phyloP scores from a whole-genome alignment of 2,329 filamentous ascomycete species.

The Colletotrichum somersetense region DNA sequence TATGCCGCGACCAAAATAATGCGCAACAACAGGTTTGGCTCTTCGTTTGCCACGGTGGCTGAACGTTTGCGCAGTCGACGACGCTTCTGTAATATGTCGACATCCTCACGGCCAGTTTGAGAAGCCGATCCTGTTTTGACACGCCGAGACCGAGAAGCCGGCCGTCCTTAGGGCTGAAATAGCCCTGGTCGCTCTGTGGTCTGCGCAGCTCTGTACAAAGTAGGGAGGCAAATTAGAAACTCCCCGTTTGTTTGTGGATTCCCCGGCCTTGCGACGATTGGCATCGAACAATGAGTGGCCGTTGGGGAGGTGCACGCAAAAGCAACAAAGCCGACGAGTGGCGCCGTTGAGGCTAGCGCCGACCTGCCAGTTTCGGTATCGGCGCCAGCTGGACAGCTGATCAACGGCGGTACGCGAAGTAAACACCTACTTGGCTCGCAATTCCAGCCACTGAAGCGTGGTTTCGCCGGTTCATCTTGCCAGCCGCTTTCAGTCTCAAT shows the following conservation, averaged over 20 bases:
- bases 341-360: conserved; percentile 23
- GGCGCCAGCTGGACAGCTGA: background rate
- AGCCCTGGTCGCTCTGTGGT: conserved; percentile 26
- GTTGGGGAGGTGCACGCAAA: background rate
- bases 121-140: conserved; percentile 13
- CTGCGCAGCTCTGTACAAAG: conserved; percentile 15
- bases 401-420: conserved; percentile 1
- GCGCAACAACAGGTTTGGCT: conserved; percentile 24
- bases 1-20: conserved; percentile 16
- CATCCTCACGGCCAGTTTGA: conserved; percentile 2
- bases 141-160: conserved; percentile 11
- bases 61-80: background rate
- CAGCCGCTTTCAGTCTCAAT: conserved; percentile 18
- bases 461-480: conserved; percentile 18
- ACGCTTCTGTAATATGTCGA: conserved; percentile 4
- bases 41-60: conserved; percentile 14
- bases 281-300: conserved; percentile 16
- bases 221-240: conserved; percentile 6
- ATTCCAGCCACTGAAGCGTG: background rate
- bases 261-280: background rate
- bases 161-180: conserved; percentile 37
- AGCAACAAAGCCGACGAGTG: background rate
- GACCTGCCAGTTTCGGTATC: background rate
- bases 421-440: background rate
- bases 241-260: conserved; percentile 16